A percentile compares a stretch with the other conserved stretches of the same genome.
Conservation (phyloP, 1,284 basidiomycete species). For the Takashimella koratensis region DNA sequence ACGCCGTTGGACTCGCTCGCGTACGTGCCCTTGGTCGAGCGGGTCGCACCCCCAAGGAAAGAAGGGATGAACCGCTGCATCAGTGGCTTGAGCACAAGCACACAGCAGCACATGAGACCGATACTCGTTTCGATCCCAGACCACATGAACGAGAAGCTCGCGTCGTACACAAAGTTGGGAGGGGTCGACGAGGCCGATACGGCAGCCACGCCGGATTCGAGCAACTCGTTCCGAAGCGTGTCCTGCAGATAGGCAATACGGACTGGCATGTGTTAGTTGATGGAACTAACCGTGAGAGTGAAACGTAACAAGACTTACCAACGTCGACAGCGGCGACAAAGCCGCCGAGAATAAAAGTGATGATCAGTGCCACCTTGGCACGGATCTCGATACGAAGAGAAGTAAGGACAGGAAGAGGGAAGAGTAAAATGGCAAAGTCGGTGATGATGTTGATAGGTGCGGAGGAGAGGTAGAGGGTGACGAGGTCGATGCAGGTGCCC, state of each 20-base stretch:
- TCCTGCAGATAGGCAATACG: slow-evolving; percentile 44
- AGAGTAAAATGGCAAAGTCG: slow-evolving; percentile 45
- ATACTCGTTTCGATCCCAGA: slow-evolving; percentile 44
- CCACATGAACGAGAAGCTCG: slow-evolving; percentile 45
- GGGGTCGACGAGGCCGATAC: slow-evolving; percentile 15
- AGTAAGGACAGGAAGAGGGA: slow-evolving; percentile 47
- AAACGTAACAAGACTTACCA: slow-evolving; percentile 6
- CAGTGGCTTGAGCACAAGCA: slow-evolving; percentile 46
- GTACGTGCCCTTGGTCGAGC: neutral
- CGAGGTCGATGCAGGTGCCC: slow-evolving; percentile 39
- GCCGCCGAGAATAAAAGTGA: slow-evolving; percentile 44
- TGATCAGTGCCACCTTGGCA: slow-evolving; percentile 45
- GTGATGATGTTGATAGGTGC: slow-evolving; percentile 48
- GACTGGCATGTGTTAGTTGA: slow-evolving; percentile 11
- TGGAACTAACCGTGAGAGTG: neutral
- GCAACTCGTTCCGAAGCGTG: slow-evolving; percentile 28
- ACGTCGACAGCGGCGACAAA: slow-evolving; percentile 48
- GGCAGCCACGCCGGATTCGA: slow-evolving; percentile 6
- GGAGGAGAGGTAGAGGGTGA: slow-evolving; percentile 43
- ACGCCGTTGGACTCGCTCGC: neutral
- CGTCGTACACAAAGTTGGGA: slow-evolving; percentile 38
- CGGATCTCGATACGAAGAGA: slow-evolving; percentile 42
- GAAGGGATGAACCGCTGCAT: slow-evolving; percentile 34
- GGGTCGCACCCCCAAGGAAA: slow-evolving; percentile 9
- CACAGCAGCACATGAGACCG: slow-evolving; percentile 44